Base-by-base conservation (phyloP, 2,329 filamentous ascomycete genomes). In the Microascus cirrosus region DNA sequence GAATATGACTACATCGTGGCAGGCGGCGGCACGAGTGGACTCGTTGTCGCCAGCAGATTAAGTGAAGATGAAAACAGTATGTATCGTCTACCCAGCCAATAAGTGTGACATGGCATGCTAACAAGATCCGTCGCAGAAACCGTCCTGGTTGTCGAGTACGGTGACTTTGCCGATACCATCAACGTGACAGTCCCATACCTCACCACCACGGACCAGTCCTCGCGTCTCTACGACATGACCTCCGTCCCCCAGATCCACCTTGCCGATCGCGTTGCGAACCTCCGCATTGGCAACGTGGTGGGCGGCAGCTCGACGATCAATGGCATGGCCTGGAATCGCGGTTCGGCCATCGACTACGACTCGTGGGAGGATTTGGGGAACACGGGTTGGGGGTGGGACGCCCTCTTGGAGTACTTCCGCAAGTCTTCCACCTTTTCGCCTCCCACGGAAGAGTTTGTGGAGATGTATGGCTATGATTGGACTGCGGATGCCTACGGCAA, bases 281-380 rank as follows among this genome's bases (percentile, higher is more conserved):
- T 68, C 1, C 62, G 62, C 7, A 62, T 65, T 0, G 67, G 67
- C 1, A 65, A 63, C 2, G 63, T 63, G 2, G 61, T 70, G 1
- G 69, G 69, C 1, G 69, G 69, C 6, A 63, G 67, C 22, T 66
- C 66, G 3, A 63, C 63, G 1, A 61, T 70, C 25, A 70, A 70
- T 25, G 65, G 65, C 3, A 68, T 70, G 67, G 63, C 60, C 24
- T 68, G 63, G 45, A 64, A 67, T 18, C 62, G 66, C 0, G 67
- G 66, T 2, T 66, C 67, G 0, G 57, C 58, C 0, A 58, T 60
- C 1, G 67, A 68, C 45, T 69, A 68, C 42, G 64, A 74, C 54
- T 63, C 67, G 2, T 74, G 72, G 72, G 69, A 69, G 25, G 65
- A 64, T 0, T 60, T 74, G 0, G 72, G 71, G 0, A 74, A 74